Evolutionary conservation across 2,329 filamentous ascomycete species (phyloP).

Genomic region (Didymella pomorum): DNA sequence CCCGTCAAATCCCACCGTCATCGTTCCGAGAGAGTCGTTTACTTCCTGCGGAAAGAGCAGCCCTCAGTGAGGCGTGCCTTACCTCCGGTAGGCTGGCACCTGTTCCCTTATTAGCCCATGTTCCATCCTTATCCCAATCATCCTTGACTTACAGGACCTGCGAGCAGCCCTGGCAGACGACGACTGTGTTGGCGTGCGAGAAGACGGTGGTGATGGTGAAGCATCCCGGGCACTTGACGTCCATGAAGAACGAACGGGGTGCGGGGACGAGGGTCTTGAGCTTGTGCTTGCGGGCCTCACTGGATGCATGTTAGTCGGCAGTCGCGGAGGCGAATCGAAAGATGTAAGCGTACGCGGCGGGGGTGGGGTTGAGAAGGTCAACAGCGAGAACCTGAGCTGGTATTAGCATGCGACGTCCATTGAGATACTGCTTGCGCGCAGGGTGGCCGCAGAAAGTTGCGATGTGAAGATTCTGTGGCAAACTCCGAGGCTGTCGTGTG

Average conservation of each 20-base stretch:
- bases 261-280: slow-evolving; percentile 98
- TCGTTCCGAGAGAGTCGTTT: slow-evolving; percentile 60
- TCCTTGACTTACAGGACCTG: slow-evolving; percentile 74
- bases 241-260: slow-evolving; percentile 99
- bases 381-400: slow-evolving; percentile 92
- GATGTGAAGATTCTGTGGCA: slow-evolving; percentile 41
- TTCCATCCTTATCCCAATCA: slow-evolving; percentile 9
- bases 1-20: slow-evolving; percentile 45
- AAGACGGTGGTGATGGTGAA: slow-evolving; percentile 99
- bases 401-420: slow-evolving; percentile 27
- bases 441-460: slow-evolving; percentile 24
- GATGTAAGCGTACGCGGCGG: slow-evolving; percentile 68
- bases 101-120: slow-evolving; percentile 39
- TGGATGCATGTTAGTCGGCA: slow-evolving; percentile 41
- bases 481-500: slow-evolving; percentile 47
- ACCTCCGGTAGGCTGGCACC: slow-evolving; percentile 97
- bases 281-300: slow-evolving; percentile 99
- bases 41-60: slow-evolving; percentile 99
- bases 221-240: slow-evolving; percentile 99
- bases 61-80: slow-evolving; percentile 99
- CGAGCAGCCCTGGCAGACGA: slow-evolving; percentile 98
- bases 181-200: slow-evolving; percentile 99
- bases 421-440: slow-evolving; percentile 23
- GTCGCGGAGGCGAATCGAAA: slow-evolving; percentile 22
- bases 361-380: slow-evolving; percentile 99